phyloP scores from a whole-genome alignment of 1,139 yeast genomes.

The Magnusiomyces ingens region DNA sequence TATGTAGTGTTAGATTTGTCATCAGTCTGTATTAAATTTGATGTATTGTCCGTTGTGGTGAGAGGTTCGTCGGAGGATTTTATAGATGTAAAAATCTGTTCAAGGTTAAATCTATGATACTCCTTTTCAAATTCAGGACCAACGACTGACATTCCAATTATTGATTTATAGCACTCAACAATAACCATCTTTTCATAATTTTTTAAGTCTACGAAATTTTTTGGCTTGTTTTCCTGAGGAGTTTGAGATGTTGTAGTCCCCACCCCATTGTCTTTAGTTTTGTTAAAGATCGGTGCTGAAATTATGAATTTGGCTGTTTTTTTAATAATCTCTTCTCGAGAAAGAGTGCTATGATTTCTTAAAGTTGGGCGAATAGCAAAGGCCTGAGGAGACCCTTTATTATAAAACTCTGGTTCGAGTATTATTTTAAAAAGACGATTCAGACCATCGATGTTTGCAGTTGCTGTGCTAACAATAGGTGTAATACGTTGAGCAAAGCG shows the following conservation, averaged over 20 bases:
- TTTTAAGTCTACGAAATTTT: constrained; percentile 61
- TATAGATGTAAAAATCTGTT: constrained; percentile 6
- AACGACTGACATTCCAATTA: constrained; percentile 6
- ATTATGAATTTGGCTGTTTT: constrained; percentile 70
- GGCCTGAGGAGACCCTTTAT: constrained; percentile 42
- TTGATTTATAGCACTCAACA: constrained; percentile 71
- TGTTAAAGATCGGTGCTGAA: constrained; percentile 15
- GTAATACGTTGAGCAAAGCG: constrained; percentile 68
- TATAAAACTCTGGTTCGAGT: constrained; percentile 59
- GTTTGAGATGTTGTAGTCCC: constrained; percentile 35
- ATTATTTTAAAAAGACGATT: constrained; percentile 50
- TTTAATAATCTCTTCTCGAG: constrained; percentile 61
- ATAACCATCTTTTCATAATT: constrained; percentile 70
- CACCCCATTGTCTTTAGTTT: constrained; percentile 42
- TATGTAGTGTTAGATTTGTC: too few species aligned
- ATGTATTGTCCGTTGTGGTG: background rate
- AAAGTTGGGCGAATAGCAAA: constrained; percentile 79
- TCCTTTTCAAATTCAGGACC: constrained; percentile 5
- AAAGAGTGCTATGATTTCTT: constrained; percentile 69
- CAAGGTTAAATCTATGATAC: constrained; percentile 3
- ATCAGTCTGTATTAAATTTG: background rate
- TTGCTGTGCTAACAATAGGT: constrained; percentile 71
- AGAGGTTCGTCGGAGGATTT: background rate
- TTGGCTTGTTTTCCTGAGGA: background rate
- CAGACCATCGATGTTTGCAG: constrained; percentile 65